Evolutionary conservation across 2,329 filamentous ascomycete species (phyloP).

Genomic region (Fonsecaea nubica): DNA sequence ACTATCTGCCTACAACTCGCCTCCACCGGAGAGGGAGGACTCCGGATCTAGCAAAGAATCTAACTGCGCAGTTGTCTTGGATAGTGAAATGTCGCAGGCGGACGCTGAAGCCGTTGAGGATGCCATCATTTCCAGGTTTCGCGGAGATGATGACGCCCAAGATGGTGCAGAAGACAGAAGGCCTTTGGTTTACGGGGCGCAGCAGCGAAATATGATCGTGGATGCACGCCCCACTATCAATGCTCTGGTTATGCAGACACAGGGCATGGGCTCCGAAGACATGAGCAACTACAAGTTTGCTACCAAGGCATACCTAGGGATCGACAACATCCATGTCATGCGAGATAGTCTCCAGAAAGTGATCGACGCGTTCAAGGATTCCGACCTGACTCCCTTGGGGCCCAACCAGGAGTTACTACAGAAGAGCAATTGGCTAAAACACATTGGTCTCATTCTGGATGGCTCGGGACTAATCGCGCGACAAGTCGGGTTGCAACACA

Average conservation of each 20-base stretch:
- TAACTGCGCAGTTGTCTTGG: conserved; percentile 60
- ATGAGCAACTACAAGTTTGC: conserved; percentile 97
- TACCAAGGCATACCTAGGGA: conserved; percentile 88
- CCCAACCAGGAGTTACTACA: conserved; percentile 81
- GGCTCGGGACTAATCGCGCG: conserved; percentile 84
- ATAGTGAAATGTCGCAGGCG: conserved; percentile 59
- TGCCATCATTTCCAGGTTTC: conserved; percentile 65
- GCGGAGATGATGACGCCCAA: conserved; percentile 62
- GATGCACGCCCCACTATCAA: conserved; percentile 95
- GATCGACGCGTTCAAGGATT: conserved; percentile 87
- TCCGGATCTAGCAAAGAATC: conserved; percentile 43
- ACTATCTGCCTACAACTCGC: conserved; percentile 48
- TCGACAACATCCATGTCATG: conserved; percentile 99
- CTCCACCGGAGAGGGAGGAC: conserved; percentile 51
- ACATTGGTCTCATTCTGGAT: conserved; percentile 82
- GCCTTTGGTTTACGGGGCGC: conserved; percentile 81
- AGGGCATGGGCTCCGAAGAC: conserved; percentile 92
- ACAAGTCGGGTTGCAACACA: conserved; percentile 89
- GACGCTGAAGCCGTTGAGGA: conserved; percentile 73
- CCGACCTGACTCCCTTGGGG: conserved; percentile 81
- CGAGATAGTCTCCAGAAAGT: conserved; percentile 86
- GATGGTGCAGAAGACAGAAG: conserved; percentile 51
- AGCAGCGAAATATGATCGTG: conserved; percentile 92
- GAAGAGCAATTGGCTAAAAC: conserved; percentile 89
- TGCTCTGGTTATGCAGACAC: conserved; percentile 90